phyloP scores from a whole-genome alignment of 75 land plant genomes.

The Pinus tabuliformis region DNA sequence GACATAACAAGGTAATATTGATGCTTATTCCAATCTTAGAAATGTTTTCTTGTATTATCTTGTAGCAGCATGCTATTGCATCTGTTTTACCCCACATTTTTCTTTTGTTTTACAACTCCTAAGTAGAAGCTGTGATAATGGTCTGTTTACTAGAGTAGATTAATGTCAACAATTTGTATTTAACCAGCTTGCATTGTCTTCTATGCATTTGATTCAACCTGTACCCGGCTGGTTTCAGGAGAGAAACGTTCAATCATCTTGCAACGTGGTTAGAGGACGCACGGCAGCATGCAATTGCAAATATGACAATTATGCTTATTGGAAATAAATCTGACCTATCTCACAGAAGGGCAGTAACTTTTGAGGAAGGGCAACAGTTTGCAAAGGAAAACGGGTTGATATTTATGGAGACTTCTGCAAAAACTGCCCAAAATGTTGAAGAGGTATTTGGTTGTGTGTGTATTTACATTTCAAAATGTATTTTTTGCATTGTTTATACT shows the following conservation, averaged over 20 bases:
- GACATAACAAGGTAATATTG: slow-evolving; percentile 65
- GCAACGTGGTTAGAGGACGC: slow-evolving; percentile 98
- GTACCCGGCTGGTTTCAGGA: slow-evolving; percentile 26
- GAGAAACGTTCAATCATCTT: slow-evolving; percentile 94
- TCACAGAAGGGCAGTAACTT: slow-evolving; percentile 91
- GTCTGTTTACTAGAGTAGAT: background rate
- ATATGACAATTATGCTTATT: slow-evolving; percentile 96
- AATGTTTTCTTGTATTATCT: background rate
- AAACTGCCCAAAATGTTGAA: slow-evolving; percentile 94
- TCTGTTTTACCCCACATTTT: background rate
- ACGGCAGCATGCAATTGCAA: slow-evolving; percentile 92
- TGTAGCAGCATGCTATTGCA: background rate
- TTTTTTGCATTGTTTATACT: background rate
- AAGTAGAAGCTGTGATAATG: no score
- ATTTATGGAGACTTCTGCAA: slow-evolving; percentile 97
- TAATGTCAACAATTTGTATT: background rate
- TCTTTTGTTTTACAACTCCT: no score
- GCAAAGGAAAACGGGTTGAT: slow-evolving; percentile 93
- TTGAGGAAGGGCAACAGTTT: slow-evolving; percentile 95
- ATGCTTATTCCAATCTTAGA: background rate
- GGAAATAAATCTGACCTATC: slow-evolving; percentile 92
- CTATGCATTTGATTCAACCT: background rate
- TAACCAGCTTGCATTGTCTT: background rate
- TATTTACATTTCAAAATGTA: background rate
- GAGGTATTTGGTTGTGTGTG: slow-evolving; percentile 35